Evolutionary conservation across 495 filamentous ascomycete genomes (phyloP), one percentile per base, ranked within the genome.

Genomic region (Aspergillus baeticus): DNA sequence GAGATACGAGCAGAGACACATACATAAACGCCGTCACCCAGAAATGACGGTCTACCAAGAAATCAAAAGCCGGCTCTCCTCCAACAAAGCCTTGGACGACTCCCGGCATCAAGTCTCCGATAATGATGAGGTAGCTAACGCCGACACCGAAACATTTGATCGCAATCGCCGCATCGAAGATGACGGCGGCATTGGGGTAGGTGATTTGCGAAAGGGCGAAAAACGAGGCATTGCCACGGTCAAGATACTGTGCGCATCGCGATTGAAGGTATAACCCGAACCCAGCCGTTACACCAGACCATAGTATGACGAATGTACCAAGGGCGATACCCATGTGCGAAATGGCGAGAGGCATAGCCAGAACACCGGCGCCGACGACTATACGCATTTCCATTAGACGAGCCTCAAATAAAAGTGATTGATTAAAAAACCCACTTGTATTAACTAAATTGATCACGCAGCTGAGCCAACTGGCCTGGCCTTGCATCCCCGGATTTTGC

Each of bases 11-110:
- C 8, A 37, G 8, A 7, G 31, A 17, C 48, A 38, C 85, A 58
- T 70, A 91, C 89, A 97, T 93, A 65, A 98, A 98, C 17, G 83
- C 93, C n/a, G 94, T 97, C 44, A 98, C 87, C 94, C 94, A 98
- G 66, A 98, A 98, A 65, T 90, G 87, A 33, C 95, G 83, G 68
- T 98, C 92, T 36, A 90, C 78, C 45, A 97, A 75, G 63, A 89
- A 96, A 15, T 82, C 79, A 46, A 86, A 77, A 4, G 76, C 79
- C 0, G 79, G 83, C 5, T 78, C 80, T 38, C 77, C 74, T 43
- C 87, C 83, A 44, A 73, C 77, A 67, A 92, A 88, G 1, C 91
- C 92, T 65, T 82, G 74, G 0, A 94, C 84, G 8, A 98, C 94
- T 4, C 90, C 94, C 2, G 95, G 94, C 94, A 98, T 98, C 60